Evolutionary conservation across 176 grass and related monocot species (phyloP).

Genomic region (Oryza rufipogon): DNA sequence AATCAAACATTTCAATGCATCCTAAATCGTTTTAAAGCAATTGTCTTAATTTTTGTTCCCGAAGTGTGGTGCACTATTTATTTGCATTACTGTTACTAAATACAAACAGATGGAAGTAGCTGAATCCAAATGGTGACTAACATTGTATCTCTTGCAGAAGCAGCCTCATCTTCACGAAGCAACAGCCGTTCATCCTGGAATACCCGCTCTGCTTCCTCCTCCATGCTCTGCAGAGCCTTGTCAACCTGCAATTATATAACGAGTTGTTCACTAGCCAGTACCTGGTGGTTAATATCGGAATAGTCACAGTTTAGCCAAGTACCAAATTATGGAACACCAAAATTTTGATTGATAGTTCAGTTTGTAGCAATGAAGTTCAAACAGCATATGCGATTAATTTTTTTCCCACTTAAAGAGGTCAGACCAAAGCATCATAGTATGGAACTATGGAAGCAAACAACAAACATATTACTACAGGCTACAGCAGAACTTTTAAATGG

Average conservation of each 20-base stretch:
- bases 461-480: background rate
- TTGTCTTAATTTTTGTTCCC: background rate
- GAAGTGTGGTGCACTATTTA: background rate
- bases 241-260: conserved; percentile 69
- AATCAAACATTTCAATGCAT: too few species aligned
- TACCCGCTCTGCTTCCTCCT: conserved; percentile 91
- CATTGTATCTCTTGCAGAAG: conserved; percentile 90
- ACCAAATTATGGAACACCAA: background rate
- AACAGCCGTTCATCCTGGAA: conserved; percentile 83
- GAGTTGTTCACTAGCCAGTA: conserved; percentile 3
- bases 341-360: background rate
- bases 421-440: background rate
- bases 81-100: conserved; percentile 16
- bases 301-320: background rate
- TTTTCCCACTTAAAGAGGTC: background rate
- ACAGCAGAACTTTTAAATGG: background rate
- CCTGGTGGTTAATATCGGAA: conserved; percentile 11
- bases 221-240: conserved; percentile 91
- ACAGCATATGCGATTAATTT: background rate
- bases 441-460: background rate
- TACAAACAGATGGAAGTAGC: background rate
- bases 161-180: conserved; percentile 90
- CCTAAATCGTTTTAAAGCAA: background rate
- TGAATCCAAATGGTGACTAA: conserved; percentile 49
- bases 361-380: background rate